These are phyloP conservation scores for Veloboletus limbatus DNA, from an alignment of 1,284 basidiomycete genomes.

Conservation along the genomic window DNA sequence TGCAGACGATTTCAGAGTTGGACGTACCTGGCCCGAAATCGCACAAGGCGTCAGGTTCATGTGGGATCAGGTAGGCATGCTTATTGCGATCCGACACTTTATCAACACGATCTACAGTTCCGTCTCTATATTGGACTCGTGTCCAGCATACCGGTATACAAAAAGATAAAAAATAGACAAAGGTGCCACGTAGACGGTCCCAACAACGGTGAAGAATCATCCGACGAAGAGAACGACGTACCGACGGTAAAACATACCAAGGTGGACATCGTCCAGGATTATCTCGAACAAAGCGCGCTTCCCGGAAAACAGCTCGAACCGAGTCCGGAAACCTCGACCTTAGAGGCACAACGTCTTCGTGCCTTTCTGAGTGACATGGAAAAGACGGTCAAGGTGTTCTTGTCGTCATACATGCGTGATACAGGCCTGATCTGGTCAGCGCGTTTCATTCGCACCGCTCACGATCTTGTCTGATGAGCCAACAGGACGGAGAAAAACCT, in stretches of 20 bases:
- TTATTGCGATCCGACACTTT: background rate
- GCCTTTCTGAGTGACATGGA: conserved; percentile 47
- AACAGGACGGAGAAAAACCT: conserved; percentile 31
- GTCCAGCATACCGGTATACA: conserved; percentile 27
- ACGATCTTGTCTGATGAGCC: background rate
- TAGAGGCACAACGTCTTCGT: conserved; percentile 28
- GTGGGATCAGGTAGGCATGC: conserved; percentile 44
- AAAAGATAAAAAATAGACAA: conserved; percentile 16
- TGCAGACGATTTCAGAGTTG: conserved; percentile 43
- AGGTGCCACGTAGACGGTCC: conserved; percentile 25
- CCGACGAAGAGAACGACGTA: conserved; percentile 27
- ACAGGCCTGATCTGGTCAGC: conserved; percentile 47
- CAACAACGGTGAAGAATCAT: conserved; percentile 18
- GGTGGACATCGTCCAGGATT: conserved; percentile 26
- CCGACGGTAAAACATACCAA: conserved; percentile 24
- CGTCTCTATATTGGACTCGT: conserved; percentile 29
- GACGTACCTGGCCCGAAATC: conserved; percentile 40
- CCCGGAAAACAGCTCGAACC: conserved; percentile 33
- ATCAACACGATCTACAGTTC: conserved; percentile 18
- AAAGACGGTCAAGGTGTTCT: conserved; percentile 45
- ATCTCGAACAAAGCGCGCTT: conserved; percentile 33
- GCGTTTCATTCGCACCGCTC: background rate
- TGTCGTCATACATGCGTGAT: conserved; percentile 48
- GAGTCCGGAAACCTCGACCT: conserved; percentile 8
- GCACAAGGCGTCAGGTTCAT: conserved; percentile 37